Base-by-base conservation (phyloP, 129 eudicot genomes). In the Flaveria ramosissima region DNA sequence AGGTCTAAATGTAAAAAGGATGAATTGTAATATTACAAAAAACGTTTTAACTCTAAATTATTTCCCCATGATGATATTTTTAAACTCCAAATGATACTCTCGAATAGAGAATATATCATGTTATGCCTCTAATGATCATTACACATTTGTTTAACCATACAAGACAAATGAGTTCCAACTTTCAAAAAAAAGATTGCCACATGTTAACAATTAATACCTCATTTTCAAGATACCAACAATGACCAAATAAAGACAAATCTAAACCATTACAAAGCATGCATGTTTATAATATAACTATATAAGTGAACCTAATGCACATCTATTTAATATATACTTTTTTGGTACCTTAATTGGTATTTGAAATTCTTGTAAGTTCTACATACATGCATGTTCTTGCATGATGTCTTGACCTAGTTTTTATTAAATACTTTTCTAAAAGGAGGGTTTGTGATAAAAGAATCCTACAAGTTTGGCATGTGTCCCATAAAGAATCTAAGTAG, bases 401-500 rank as follows among this genome's bases (percentile, higher is more conserved):
- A 85, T 56, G 69, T 16, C 45, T 63, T 63, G 20, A 32, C 46
- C 69, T 63, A 63, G 21, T 32, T 63, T 21, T 59, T 9, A 2
- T 43, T 76, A 75, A 61, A 17, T 23, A 6, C 2, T 43, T 21
- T 47, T 46, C 56, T 62, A 5, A 30, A 53, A 12, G 20, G 26
- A 53, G 68, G 56, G 78, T 62, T 32, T 67, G 15, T 80, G 65
- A 80, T 77, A 47, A 80, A 82, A 75, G 68, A 74, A 70, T 81
- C 76, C 24, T 45, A 75, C 43, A 66, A 52, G 46, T 50, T 68
- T 79, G 51, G 79, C 75, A 80, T 61, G 74, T 80, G 83, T 77
- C 78, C 77, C 46, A 55, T 27, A 77, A 77, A 83, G 72, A 84
- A 78, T 82, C 77, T 83, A 68, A 77, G 79, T 76, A 70, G 86